A percentile compares a stretch with the other conserved stretches of the same genome.
These are phyloP conservation scores for Ceratobasidium papillatum DNA, from an alignment of 1,284 basidiomycete genomes.

Conservation along the genomic window DNA sequence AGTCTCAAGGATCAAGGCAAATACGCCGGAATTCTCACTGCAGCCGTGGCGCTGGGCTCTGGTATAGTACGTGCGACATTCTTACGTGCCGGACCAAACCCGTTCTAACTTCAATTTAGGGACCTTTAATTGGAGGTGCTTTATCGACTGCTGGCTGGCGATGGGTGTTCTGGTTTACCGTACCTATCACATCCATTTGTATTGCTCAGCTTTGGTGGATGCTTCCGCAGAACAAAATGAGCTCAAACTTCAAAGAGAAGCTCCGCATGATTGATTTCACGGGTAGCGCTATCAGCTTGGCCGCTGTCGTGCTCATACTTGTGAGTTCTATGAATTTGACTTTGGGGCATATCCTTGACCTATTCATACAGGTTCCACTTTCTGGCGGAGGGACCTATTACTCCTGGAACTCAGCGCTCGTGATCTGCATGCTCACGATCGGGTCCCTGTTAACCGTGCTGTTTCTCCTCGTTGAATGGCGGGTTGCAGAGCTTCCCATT, in stretches of 20 bases:
- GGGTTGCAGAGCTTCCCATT: constrained; percentile 28
- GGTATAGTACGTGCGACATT: constrained; percentile 10
- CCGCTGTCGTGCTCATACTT: constrained; percentile 16
- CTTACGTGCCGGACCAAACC: background rate
- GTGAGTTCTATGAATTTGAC: background rate
- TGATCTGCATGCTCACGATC: constrained; percentile 27
- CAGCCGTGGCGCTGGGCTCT: constrained; percentile 47
- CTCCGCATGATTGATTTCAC: constrained; percentile 29
- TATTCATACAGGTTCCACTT: constrained; percentile 14
- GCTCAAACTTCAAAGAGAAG: constrained; percentile 26
- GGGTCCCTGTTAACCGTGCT: constrained; percentile 11
- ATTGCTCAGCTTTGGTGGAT: constrained; percentile 38
- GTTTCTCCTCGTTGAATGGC: constrained; percentile 36
- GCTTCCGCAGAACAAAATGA: constrained; percentile 31
- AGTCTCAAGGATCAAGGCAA: constrained; percentile 78
- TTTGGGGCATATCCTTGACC: background rate
- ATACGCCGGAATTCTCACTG: constrained; percentile 75
- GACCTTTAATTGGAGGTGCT: constrained; percentile 32
- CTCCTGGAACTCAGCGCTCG: constrained; percentile 37
- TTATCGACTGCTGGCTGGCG: constrained; percentile 38
- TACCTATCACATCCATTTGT: constrained; percentile 17
- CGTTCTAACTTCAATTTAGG: background rate
- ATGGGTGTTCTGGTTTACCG: constrained; percentile 41
- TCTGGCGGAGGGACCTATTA: constrained; percentile 38
- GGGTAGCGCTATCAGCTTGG: constrained; percentile 26